A percentile compares a stretch with the other conserved stretches of the same genome.
phyloP scores from a whole-genome alignment of 257 asterid genomes.

The Jasminum sambac region DNA sequence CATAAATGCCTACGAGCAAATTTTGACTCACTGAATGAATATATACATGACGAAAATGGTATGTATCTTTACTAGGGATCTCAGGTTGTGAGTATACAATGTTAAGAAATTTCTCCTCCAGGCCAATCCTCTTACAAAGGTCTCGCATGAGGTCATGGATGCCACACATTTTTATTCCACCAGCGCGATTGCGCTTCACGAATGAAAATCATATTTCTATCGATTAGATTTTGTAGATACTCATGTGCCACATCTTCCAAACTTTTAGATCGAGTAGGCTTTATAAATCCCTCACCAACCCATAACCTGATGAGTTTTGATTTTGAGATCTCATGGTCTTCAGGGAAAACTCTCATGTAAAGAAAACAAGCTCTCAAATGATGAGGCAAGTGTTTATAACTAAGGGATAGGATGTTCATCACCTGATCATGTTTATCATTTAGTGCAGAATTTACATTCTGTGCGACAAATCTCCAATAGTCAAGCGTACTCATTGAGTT shows the following conservation, averaged over 20 bases:
- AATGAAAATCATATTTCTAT: not conserved
- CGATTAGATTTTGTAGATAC: not conserved
- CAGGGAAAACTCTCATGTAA: conserved; percentile 21
- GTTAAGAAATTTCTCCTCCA: too few relatives aligned
- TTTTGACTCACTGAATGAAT: too few relatives aligned
- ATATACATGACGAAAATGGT: too few relatives aligned
- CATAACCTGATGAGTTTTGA: conserved; percentile 21
- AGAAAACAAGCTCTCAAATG: conserved; percentile 31
- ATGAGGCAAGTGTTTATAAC: conserved; percentile 29
- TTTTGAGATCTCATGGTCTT: conserved; percentile 9
- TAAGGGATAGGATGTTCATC: conserved; percentile 2
- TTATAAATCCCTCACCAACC: conserved; percentile 32
- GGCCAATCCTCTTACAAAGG: too few relatives aligned
- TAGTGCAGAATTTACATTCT: not conserved
- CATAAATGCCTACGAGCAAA: not conserved
- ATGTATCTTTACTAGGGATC: too few relatives aligned
- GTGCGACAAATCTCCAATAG: conserved; percentile 10
- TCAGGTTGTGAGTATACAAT: too few relatives aligned
- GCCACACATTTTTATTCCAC: too few relatives aligned
- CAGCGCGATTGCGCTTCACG: too few relatives aligned
- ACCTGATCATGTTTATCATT: not conserved
- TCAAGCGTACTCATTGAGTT: not conserved
- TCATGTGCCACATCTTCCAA: conserved; percentile 15
- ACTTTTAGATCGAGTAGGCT: not conserved
- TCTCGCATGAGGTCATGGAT: too few relatives aligned